A percentile compares a stretch with the other conserved stretches of the same genome.
Conservation (phyloP, 768 basidiomycete species). For the Amanita rimosa region DNA sequence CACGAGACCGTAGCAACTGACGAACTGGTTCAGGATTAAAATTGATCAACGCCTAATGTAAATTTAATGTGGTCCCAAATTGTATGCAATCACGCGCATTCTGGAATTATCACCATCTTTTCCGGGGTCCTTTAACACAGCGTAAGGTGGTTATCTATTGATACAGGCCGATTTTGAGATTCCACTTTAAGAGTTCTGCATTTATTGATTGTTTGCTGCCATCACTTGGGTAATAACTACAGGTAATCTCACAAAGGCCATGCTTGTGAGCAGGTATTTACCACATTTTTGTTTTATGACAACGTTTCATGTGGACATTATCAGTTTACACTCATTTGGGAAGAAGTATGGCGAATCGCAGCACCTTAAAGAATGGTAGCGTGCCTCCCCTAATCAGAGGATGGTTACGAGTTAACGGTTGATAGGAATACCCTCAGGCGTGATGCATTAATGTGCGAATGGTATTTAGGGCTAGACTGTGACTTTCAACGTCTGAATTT, state of each 20-base stretch:
- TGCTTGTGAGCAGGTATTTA: not conserved
- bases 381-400: too few species aligned
- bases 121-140: too few species aligned
- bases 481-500: too few species aligned
- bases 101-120: not conserved
- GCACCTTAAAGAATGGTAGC: too few species aligned
- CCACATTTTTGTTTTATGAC: not conserved
- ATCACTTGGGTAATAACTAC: not conserved
- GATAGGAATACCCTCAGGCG: too few species aligned
- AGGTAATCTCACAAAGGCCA: not conserved
- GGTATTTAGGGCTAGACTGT: too few species aligned
- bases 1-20: slow-evolving; percentile 7
- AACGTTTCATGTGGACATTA: not conserved
- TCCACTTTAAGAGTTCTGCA: not conserved
- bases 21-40: slow-evolving; percentile 25
- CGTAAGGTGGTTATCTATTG: not conserved
- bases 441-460: too few species aligned
- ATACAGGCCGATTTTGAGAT: not conserved
- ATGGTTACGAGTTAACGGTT: too few species aligned
- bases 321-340: not conserved
- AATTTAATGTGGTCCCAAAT: slow-evolving; percentile 2
- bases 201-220: too few species aligned
- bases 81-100: not conserved
- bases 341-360: too few species aligned
- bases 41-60: slow-evolving; percentile 3